A percentile compares a stretch with the other conserved stretches of the same genome.
Conservation (phyloP, 2,329 filamentous ascomycete species). For the Fusarium nisikadoi region DNA sequence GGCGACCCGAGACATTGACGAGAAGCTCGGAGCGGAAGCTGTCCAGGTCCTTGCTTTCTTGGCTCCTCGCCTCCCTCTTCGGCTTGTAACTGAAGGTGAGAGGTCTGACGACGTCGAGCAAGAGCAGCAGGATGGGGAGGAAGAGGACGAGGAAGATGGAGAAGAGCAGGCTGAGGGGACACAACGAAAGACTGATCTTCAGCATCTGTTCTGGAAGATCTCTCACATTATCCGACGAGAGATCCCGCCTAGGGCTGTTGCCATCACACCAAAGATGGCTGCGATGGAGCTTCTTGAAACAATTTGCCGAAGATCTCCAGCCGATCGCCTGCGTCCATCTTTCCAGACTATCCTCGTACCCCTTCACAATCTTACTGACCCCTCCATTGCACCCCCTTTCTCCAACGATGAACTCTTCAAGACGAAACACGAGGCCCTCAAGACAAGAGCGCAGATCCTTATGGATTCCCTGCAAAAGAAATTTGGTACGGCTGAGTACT, state of each 20-base stretch:
- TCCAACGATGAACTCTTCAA: constrained; percentile 77
- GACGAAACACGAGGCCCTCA: constrained; percentile 74
- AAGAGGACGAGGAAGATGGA: constrained; percentile 58
- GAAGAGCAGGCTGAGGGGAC: constrained; percentile 57
- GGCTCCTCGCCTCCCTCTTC: constrained; percentile 63
- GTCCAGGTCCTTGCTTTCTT: constrained; percentile 87
- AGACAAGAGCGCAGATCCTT: constrained; percentile 77
- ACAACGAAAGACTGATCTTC: constrained; percentile 59
- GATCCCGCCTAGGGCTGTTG: constrained; percentile 68
- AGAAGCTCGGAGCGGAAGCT: constrained; percentile 80
- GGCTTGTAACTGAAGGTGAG: constrained; percentile 52
- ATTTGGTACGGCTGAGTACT: constrained; percentile 82
- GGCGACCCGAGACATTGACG: constrained; percentile 71
- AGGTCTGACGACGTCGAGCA: constrained; percentile 51
- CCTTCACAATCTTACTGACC: constrained; percentile 86
- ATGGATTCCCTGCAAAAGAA: constrained; percentile 87
- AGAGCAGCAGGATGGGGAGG: constrained; percentile 57
- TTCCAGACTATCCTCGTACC: constrained; percentile 69
- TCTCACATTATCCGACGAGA: constrained; percentile 84
- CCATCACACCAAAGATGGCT: constrained; percentile 78
- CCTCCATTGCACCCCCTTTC: constrained; percentile 76
- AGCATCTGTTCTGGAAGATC: constrained; percentile 82
- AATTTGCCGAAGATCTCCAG: constrained; percentile 70
- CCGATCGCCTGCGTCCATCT: constrained; percentile 67
- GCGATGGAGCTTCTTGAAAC: constrained; percentile 79